Base-by-base conservation (phyloP, 2,329 filamentous ascomycete species). In the Colletotrichum sp. region DNA sequence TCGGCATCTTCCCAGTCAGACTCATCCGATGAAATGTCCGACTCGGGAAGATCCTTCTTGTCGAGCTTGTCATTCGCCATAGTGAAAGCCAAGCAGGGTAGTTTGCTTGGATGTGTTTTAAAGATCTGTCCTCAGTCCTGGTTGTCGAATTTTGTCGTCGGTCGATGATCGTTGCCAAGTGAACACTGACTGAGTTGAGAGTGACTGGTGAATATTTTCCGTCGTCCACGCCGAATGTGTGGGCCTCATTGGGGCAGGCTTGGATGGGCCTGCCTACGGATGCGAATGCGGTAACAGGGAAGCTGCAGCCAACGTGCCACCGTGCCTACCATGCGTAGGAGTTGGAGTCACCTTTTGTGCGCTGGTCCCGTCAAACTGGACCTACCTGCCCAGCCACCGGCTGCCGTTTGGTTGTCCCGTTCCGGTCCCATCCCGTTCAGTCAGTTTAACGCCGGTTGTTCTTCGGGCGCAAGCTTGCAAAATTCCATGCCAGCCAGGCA, bases 1-100 rank as follows among this genome's bases (percentile, higher is more conserved):
- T 94, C 93, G 30, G 89, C 80, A 73, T 90, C 88, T 65, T 87
- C 85, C 89, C 89, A 90, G 67, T 89, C 89, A 71, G 86, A 87
- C 55, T 89, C 88, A 29, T 89, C 85, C 25, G 84, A 82, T 27
- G 77, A 77, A 22, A 72, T 69, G 34, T 73, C 71, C n/a, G 75
- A 79, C 12, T 66, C 69, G 52, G 68, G 73, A 30, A 49, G 12
- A 15, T 22, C 32, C 22, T 62, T 63, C 55, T 64, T 52, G 25
- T 75, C 69, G 69, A 63, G 55, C 30, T 61, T 30, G 52, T 39
- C 62, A 15, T 71, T 30, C n/a, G 30, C 57, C 74, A 77, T 77
- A 22, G 55, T 59, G 44, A 52, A 15, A 30, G 44, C 11, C 30
- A 22, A 22, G 30, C 55, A 12, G 39, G 12, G 29, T 29, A 34